These are phyloP conservation scores for Phanerochaete carnosa DNA, from an alignment of 768 basidiomycete species.

Conservation along the genomic window DNA sequence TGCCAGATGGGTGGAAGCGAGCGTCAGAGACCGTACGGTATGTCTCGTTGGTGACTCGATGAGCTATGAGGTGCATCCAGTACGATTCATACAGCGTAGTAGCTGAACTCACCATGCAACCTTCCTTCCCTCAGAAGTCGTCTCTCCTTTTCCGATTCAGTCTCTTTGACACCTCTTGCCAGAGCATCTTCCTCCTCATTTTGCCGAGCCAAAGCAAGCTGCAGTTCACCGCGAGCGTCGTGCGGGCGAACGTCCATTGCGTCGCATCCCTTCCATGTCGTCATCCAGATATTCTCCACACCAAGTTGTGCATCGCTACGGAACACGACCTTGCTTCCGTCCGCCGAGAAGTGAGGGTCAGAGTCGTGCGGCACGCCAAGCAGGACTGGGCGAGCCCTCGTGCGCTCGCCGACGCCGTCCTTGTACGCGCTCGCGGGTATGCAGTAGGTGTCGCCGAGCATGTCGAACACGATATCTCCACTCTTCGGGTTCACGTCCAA, in stretches of 20 bases:
- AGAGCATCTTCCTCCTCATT: constrained; percentile 45
- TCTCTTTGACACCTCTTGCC: constrained; percentile 49
- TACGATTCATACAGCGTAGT: too few relatives aligned
- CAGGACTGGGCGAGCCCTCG: constrained; percentile 55
- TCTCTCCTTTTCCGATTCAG: constrained; percentile 39
- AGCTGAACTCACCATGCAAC: constrained; percentile 33
- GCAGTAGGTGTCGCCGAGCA: constrained; percentile 74
- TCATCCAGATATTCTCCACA: constrained; percentile 73
- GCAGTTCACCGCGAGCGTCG: constrained; percentile 28
- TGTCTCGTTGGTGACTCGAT: constrained; percentile 67
- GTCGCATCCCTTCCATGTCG: constrained; percentile 62
- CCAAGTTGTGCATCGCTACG: constrained; percentile 72
- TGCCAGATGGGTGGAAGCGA: constrained; percentile 66
- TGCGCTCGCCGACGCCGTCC: constrained; percentile 23
- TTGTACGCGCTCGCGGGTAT: constrained; percentile 44
- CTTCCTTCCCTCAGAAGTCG: constrained; percentile 60
- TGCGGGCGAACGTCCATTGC: constrained; percentile 49
- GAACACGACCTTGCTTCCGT: constrained; percentile 62
- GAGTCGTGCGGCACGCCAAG: constrained; percentile 66
- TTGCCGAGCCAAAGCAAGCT: constrained; percentile 33
- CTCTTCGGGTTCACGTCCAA: constrained; percentile 68
- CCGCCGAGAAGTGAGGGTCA: constrained; percentile 71
- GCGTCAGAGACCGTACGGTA: constrained; percentile 69
- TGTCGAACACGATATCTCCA: constrained; percentile 73
- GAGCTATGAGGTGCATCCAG: constrained; percentile 32